These are phyloP conservation scores for Globomyces pollinis-pini DNA, from an alignment of 192 early-diverging fungal genomes.

Conservation along the genomic window DNA sequence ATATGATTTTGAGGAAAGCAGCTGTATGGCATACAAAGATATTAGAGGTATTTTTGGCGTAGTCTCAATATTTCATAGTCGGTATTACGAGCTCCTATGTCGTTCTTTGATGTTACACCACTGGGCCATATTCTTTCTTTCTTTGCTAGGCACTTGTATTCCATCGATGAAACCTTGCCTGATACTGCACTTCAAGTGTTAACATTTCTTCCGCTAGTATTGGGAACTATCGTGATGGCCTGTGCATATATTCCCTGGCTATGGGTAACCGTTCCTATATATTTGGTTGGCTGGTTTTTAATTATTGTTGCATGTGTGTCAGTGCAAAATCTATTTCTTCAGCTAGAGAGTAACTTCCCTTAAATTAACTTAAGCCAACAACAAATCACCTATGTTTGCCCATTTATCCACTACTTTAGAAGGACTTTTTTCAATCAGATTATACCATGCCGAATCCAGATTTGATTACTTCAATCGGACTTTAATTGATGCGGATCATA, in stretches of 20 bases:
- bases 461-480: slow-evolving; percentile 54
- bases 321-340: slow-evolving; percentile 47
- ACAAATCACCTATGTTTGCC: slow-evolving; percentile 62
- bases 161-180: slow-evolving; percentile 26
- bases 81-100: slow-evolving; percentile 30
- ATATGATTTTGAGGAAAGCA: slow-evolving; percentile 18
- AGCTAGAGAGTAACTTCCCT: slow-evolving; percentile 39
- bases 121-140: slow-evolving; percentile 26
- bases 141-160: slow-evolving; percentile 25
- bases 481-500: slow-evolving; percentile 62
- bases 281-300: slow-evolving; percentile 19
- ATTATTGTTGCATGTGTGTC: slow-evolving; percentile 20
- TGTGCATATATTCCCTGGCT: slow-evolving; percentile 50
- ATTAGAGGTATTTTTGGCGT: slow-evolving; percentile 14
- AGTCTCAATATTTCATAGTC: slow-evolving; percentile 7
- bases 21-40: slow-evolving; percentile 23
- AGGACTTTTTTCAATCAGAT: slow-evolving; percentile 60
- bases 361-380: slow-evolving; percentile 33
- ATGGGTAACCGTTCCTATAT: slow-evolving; percentile 37
- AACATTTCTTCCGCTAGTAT: slow-evolving; percentile 26
- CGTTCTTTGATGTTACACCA: slow-evolving; percentile 38
- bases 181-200: slow-evolving; percentile 33
- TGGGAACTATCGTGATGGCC: slow-evolving; percentile 47
- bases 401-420: slow-evolving; percentile 66
- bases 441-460: slow-evolving; percentile 53